Evolutionary conservation across 2,329 filamentous ascomycete genomes (phyloP).

Genomic region (Cryphonectria carpinicola): DNA sequence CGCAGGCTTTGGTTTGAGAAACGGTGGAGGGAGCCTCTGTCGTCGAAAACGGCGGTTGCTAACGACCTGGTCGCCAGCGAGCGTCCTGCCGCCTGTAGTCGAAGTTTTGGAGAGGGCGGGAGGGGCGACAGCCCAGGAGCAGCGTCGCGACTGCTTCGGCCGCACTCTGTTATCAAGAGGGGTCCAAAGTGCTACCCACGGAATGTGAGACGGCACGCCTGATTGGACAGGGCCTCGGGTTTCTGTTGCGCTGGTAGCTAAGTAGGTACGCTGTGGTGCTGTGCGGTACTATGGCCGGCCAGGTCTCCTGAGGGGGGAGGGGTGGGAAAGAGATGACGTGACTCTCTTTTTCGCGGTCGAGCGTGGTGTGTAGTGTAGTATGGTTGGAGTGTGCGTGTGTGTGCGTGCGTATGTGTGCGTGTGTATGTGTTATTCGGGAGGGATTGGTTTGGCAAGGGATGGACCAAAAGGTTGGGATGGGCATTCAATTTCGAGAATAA

Average conservation of each 20-base stretch:
- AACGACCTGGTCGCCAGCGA: neutral
- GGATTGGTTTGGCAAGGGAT: constrained; percentile 11
- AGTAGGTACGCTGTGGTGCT: neutral
- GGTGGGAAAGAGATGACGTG: neutral
- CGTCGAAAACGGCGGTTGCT: neutral
- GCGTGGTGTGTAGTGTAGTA: neutral
- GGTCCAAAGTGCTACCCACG: neutral
- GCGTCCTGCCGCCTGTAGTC: neutral
- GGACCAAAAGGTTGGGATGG: constrained; percentile 5
- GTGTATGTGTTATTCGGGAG: constrained; percentile 6
- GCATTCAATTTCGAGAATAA: constrained; percentile 15
- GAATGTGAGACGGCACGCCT: neutral
- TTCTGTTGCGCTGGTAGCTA: neutral
- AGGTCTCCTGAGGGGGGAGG: neutral
- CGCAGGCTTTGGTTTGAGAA: neutral
- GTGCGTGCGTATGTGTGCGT: too few species aligned
- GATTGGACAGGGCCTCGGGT: neutral
- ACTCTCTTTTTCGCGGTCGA: neutral
- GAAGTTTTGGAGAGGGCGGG: neutral
- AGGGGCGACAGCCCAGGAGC: neutral
- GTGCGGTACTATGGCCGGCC: neutral
- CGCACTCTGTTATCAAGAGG: neutral
- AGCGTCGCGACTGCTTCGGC: neutral
- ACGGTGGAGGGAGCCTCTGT: neutral
- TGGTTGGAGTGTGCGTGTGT: too few species aligned